Evolutionary conservation across 2,329 filamentous ascomycete genomes (phyloP), one percentile per base, ranked within the genome.

Genomic region (Didymella glomerata): DNA sequence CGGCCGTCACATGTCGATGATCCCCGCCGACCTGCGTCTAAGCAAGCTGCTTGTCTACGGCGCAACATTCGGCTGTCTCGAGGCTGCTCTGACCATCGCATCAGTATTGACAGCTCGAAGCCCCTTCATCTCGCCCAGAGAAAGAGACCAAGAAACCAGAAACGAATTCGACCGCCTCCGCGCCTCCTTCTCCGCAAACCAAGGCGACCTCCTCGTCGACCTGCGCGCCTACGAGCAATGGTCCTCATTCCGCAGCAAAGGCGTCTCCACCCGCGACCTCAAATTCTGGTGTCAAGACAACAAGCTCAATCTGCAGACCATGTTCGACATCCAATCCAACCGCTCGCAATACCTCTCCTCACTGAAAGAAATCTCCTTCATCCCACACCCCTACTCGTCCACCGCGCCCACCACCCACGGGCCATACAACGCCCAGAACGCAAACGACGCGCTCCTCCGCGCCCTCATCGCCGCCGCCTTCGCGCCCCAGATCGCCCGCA

Each of bases 41-140:
- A 92, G 91, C 45, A 99, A 99, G 78, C 84, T 99, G 32, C 92
- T 99, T 84, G 91, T 99, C 3, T 97, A 96, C 72, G 95, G 95
- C 6, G 90, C 92, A 16, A 93, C 96, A 57, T 98, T 99, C 71
- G 91, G 91, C 32, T 98, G 94, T 71, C 84, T 98, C 7, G 92
- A 97, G 69, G 88, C 94, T 51, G 93, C 90, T 66, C 84, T 98
- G 54, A 93, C 90, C 2, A 93, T 98, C 62, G 92, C 95, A 2
- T 90, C 93, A 9, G 95, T 98, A 40, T 83, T 99, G n/a, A 97
- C 93, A 54, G 90, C 91, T 27, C 89, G 88, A 69, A 92, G 89
- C 62, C 94, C 95, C 0, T 99, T 99, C 73, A 78, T 96, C 3
- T 90, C 90, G 0, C 93, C 94, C 0, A 86, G 89, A 18, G 90